Evolutionary conservation across 257 asterid genomes (phyloP).

Genomic region (Voacanga thouarsii): DNA sequence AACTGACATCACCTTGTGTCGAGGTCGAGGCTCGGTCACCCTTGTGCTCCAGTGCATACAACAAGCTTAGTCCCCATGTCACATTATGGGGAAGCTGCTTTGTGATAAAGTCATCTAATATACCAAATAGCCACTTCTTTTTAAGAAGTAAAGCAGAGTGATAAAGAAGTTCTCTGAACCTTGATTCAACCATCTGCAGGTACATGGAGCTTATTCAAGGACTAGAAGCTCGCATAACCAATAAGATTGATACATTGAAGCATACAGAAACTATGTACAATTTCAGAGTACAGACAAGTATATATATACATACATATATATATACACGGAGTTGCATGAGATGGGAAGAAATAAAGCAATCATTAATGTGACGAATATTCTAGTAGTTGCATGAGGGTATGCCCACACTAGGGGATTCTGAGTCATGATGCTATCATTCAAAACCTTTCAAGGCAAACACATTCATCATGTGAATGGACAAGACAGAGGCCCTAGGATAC

Average conservation of each 20-base stretch:
- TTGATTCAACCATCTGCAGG: slow-evolving; percentile 85
- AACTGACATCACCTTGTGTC: slow-evolving; percentile 62
- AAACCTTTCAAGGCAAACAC: neutral
- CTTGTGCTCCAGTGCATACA: slow-evolving; percentile 94
- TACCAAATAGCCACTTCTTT: slow-evolving; percentile 92
- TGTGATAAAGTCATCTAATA: slow-evolving; percentile 86
- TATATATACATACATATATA: neutral
- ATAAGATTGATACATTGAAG: neutral
- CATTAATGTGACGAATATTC: neutral
- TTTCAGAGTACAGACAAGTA: neutral
- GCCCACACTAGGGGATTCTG: neutral
- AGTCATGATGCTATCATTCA: neutral
- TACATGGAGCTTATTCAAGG: slow-evolving; percentile 10
- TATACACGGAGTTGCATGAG: neutral
- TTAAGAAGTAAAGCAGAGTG: slow-evolving; percentile 80
- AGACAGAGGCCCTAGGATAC: neutral
- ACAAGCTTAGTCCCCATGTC: slow-evolving; percentile 95
- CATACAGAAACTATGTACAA: neutral
- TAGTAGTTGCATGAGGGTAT: neutral
- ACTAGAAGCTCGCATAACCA: neutral
- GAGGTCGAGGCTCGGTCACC: slow-evolving; percentile 94
- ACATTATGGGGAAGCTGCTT: slow-evolving; percentile 99
- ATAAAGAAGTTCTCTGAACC: slow-evolving; percentile 68
- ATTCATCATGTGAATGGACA: neutral
- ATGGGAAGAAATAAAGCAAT: slow-evolving; percentile 13